Base-by-base conservation (phyloP, 1,139 yeast species). In the Debaryomyces coudertii region DNA sequence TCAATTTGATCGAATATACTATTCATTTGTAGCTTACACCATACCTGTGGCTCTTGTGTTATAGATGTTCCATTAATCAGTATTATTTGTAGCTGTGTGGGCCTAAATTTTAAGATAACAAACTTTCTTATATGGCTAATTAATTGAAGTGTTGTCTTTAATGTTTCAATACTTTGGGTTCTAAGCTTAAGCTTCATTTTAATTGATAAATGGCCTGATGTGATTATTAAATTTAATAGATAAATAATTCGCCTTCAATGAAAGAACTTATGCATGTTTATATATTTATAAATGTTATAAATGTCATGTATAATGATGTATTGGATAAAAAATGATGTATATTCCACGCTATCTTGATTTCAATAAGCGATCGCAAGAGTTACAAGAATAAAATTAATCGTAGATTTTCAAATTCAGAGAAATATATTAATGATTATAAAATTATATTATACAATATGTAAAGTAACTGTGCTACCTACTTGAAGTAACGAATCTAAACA, bases 11-110 rank as follows among this genome's bases (percentile, higher is more conserved):
- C 80, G 57, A 83, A 83, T 23, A 80, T 56, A 22, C 69, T 60
- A 2, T 56, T 43, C 60, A 68, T 71, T 16, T 71, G 67, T 14
- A 83, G 56, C 51, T 78, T 80, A 53, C 85, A 78, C 85, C 86
- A 82, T 2, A 80, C 77, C 51, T 80, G 85, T 2, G 88, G 87
- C 49, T 82, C 85, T 44, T 62, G 68, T 31, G 69, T 66, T 24
- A 73, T 51, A 3, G 79, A 69, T 3, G 60, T 60, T 16, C 58
- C 64, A 49, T 67, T 62, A n/a, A 65, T 70, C 60, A 82, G 82
- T 11, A 82, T 76, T n/a, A 82, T 70, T 39, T 65, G 59, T 28
- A 83, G 62, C 46, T 69, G 71, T 1, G 66, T 56, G 3, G 74
- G 76, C 1, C 82, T 72, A 62, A 83, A 82, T 40, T 79, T 62